A percentile compares a stretch with the other conserved stretches of the same genome.
Evolutionary conservation across 306 rosid species (phyloP).

Genomic region (Castanea mollissima): DNA sequence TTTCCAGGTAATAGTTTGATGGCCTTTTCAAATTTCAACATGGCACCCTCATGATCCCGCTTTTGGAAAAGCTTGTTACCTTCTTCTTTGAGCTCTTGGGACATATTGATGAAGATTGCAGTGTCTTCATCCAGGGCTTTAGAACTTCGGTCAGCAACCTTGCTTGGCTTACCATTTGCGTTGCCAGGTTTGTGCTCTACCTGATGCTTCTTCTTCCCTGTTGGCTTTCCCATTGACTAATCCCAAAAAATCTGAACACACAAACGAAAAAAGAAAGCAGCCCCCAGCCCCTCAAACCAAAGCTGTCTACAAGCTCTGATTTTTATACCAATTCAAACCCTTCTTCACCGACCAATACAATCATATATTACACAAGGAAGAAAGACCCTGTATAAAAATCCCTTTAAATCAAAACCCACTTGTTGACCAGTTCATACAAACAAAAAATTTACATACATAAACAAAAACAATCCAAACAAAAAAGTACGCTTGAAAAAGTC

Average conservation of each 20-base stretch:
- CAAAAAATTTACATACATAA: background rate
- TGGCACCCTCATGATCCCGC: constrained; percentile 73
- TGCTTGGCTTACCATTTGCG: constrained; percentile 36
- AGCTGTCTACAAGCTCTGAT: constrained; percentile 24
- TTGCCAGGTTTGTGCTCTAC: constrained; percentile 35
- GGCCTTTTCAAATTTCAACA: constrained; percentile 80
- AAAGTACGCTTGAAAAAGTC: background rate
- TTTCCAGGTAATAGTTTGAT: constrained; percentile 64
- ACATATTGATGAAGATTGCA: constrained; percentile 83
- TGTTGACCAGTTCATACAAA: background rate
- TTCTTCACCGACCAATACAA: constrained; percentile 12
- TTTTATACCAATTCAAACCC: constrained; percentile 12
- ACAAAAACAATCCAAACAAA: background rate
- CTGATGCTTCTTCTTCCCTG: constrained; percentile 65
- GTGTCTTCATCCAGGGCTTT: constrained; percentile 78
- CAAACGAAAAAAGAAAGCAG: background rate
- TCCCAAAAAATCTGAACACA: background rate
- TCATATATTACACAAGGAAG: background rate
- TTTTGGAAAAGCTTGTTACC: constrained; percentile 67
- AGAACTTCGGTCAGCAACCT: constrained; percentile 38
- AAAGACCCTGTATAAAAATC: background rate
- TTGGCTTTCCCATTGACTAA: constrained; percentile 75
- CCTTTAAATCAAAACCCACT: background rate
- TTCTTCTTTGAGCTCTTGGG: constrained; percentile 77
- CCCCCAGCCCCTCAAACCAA: constrained; percentile 7